These are phyloP conservation scores for Wickerhamomyces queroliae DNA, from an alignment of 805 yeast species.

Conservation along the genomic window DNA sequence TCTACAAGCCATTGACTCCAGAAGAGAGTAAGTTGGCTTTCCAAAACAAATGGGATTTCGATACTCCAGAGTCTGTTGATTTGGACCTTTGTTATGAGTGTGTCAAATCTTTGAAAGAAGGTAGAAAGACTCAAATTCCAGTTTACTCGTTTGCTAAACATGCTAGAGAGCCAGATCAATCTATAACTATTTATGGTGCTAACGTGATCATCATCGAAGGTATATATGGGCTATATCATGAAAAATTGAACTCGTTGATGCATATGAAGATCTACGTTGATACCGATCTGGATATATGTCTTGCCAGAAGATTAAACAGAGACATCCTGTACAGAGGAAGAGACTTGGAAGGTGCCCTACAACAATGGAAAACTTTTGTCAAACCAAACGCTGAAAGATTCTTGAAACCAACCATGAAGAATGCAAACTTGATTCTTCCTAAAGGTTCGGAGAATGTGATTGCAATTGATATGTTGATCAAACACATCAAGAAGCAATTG, in stretches of 20 bases:
- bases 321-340: constrained; percentile 86
- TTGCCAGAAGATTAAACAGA: constrained; percentile 81
- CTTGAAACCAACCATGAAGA: constrained; percentile 68
- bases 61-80: constrained; percentile 81
- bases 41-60: constrained; percentile 74
- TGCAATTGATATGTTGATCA: constrained; percentile 75
- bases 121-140: constrained; percentile 63
- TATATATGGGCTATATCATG: constrained; percentile 73
- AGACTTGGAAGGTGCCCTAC: constrained; percentile 72
- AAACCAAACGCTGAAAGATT: constrained; percentile 83
- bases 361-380: constrained; percentile 88
- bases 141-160: constrained; percentile 64
- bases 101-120: constrained; percentile 62
- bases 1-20: constrained; percentile 66
- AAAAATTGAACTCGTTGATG: constrained; percentile 64
- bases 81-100: constrained; percentile 63
- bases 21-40: constrained; percentile 65
- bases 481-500: constrained; percentile 73
- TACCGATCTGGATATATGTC: constrained; percentile 88
- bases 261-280: constrained; percentile 88
- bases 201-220: constrained; percentile 93
- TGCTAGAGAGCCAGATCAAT: constrained; percentile 44
- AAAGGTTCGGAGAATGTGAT: constrained; percentile 77
- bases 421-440: constrained; percentile 88
- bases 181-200: constrained; percentile 84